Percentiles rank a stretch among this genome's conserved stretches.
phyloP scores from a whole-genome alignment of 2,329 filamentous ascomycete genomes.

The Xylariaceae sp. region DNA sequence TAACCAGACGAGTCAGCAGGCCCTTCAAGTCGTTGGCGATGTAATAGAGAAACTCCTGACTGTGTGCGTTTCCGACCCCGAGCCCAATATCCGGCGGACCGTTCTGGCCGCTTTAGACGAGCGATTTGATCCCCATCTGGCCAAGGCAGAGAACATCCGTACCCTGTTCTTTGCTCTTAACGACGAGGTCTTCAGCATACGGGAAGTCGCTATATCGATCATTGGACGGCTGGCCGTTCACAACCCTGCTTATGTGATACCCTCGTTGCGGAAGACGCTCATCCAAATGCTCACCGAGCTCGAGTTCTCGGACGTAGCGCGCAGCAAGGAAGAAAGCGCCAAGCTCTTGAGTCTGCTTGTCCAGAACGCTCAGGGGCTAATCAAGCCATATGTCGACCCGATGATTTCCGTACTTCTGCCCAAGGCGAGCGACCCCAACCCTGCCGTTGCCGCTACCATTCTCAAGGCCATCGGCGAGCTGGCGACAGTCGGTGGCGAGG shows the following conservation, averaged over 20 bases:
- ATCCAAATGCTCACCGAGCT: constrained; percentile 95
- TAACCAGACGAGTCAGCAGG: constrained; percentile 94
- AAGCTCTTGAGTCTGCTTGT: constrained; percentile 89
- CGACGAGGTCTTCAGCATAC: constrained; percentile 86
- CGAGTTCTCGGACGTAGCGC: constrained; percentile 88
- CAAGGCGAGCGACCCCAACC: constrained; percentile 78
- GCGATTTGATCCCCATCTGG: constrained; percentile 93
- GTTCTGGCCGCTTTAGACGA: constrained; percentile 86
- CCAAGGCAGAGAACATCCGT: constrained; percentile 94
- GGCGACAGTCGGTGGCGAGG: constrained; percentile 86
- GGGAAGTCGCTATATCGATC: constrained; percentile 92
- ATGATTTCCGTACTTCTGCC: constrained; percentile 94
- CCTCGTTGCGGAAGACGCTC: constrained; percentile 86
- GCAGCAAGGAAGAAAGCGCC: constrained; percentile 94
- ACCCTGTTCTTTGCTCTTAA: constrained; percentile 94
- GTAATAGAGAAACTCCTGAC: constrained; percentile 96
- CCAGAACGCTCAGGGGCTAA: constrained; percentile 84
- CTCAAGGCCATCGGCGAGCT: constrained; percentile 91
- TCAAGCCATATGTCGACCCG: constrained; percentile 94
- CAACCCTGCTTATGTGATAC: constrained; percentile 97
- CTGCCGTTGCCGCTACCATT: constrained; percentile 90
- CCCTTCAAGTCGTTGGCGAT: constrained; percentile 93
- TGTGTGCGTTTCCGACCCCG: constrained; percentile 87
- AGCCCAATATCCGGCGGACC: constrained; percentile 80
- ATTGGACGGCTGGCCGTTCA: constrained; percentile 86